Evolutionary conservation across 2,329 filamentous ascomycete genomes (phyloP), one percentile per base, ranked within the genome.

Genomic region (Arthrobotrys sinensis): DNA sequence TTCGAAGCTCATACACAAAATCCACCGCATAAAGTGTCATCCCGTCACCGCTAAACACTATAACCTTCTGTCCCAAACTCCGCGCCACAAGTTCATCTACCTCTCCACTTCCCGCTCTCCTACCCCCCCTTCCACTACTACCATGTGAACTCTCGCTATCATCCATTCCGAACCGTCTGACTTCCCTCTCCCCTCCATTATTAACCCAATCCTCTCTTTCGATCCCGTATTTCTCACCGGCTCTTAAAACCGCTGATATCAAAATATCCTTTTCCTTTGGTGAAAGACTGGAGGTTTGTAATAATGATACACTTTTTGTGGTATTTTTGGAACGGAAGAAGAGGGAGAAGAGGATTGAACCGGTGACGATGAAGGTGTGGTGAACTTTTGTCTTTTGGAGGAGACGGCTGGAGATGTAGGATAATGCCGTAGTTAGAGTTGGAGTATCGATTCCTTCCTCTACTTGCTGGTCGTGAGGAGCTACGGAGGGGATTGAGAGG

Each of bases 1-100:
- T 86, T 82, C 91, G 91, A 84, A 92, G 89, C 48, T 88, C 89
- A 84, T 91, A 92, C 53, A 91, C 83, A 62, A 89, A 86, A 83
- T 91, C 90, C 10, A 91, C 86, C 0, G 89, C 86, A 12, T 91
- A 82, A 6, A 92, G 84, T 0, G 87, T 90, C 10, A 92, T 85
- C 16, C 89, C 89, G 28, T 88, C 87, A 1, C 88, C 87, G 1
- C 87, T 87, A 85, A 90, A 91, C 66, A 91, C 85, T 24, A 89
- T 83, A 73, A 90, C 88, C 82, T 90, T 89, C 80, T 91, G 90
- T 46, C 84, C 82, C 28, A 90, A 84, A 32, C 89, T 91, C 71
- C 87, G 86, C 67, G 86, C 85, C 57, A 91, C 85, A 14, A 91
- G 85, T 63, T 88, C 86, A 46, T 84, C 80, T 6, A 80, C 53